Evolutionary conservation across 2,329 filamentous ascomycete genomes (phyloP).

Genomic region (Leptographium galeiforme): DNA sequence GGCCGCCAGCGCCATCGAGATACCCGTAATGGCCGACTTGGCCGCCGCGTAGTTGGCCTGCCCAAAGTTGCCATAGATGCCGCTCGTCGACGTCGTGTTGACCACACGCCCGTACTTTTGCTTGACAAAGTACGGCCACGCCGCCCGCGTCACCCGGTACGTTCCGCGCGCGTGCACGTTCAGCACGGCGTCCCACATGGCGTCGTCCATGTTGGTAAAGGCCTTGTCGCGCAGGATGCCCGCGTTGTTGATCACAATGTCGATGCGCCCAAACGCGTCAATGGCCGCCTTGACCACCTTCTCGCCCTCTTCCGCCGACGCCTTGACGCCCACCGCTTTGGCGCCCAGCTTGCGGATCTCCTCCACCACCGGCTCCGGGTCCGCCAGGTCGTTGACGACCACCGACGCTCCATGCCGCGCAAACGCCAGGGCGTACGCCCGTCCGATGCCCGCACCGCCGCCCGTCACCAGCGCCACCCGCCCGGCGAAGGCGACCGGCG

Average conservation of each 20-base stretch:
- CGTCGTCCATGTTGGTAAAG: conserved; percentile 94
- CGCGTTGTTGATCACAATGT: conserved; percentile 95
- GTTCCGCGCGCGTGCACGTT: conserved; percentile 89
- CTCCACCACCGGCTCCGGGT: conserved; percentile 79
- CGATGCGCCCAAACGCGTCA: conserved; percentile 82
- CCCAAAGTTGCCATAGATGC: conserved; percentile 98
- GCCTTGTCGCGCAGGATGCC: conserved; percentile 97
- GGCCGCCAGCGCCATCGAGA: conserved; percentile 82
- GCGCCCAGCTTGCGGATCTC: conserved; percentile 87
- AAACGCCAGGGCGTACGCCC: conserved; percentile 76
- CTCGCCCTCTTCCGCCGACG: conserved; percentile 85
- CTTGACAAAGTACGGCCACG: conserved; percentile 95
- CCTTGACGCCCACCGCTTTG: conserved; percentile 84
- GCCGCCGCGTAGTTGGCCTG: conserved; percentile 95
- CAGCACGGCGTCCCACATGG: conserved; percentile 81
- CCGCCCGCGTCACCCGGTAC: conserved; percentile 93
- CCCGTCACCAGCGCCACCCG: conserved; percentile 81
- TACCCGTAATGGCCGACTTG: conserved; percentile 88
- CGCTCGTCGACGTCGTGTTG: conserved; percentile 93
- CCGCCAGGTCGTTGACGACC: conserved; percentile 89
- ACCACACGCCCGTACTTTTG: conserved; percentile 96
- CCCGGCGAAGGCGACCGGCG: conserved; percentile 68
- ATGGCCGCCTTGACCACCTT: conserved; percentile 84
- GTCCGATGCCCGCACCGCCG: conserved; percentile 78
- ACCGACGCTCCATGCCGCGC: conserved; percentile 70